Evolutionary conservation across 2,329 filamentous ascomycete genomes (phyloP).

Genomic region (Xylariaceae sp.): DNA sequence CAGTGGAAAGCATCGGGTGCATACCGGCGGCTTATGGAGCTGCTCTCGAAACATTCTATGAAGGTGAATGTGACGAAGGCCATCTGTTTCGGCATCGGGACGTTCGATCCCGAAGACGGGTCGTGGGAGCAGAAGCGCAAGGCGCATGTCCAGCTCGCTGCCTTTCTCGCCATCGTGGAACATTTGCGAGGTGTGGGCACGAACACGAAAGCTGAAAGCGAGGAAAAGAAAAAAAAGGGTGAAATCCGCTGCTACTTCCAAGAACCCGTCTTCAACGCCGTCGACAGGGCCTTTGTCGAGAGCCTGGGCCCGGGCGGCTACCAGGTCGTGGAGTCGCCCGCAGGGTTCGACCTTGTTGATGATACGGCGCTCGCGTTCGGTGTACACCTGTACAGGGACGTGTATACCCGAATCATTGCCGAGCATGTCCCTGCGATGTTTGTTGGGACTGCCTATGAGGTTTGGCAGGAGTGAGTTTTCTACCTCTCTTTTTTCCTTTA

Average conservation of each 20-base stretch:
- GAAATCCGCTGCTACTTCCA: slow-evolving; percentile 46
- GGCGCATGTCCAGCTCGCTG: slow-evolving; percentile 48
- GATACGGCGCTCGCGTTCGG: slow-evolving; percentile 52
- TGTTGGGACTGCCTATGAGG: slow-evolving; percentile 49
- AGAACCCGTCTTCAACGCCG: slow-evolving; percentile 46
- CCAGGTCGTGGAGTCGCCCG: slow-evolving; percentile 44
- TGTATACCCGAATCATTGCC: slow-evolving; percentile 48
- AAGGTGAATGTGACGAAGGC: slow-evolving; percentile 35
- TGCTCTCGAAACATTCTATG: slow-evolving; percentile 25
- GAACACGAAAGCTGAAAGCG: too few relatives aligned
- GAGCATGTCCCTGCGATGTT: slow-evolving; percentile 46
- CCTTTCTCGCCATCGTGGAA: slow-evolving; percentile 44
- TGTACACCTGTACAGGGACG: slow-evolving; percentile 52
- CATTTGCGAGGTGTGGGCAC: slow-evolving; percentile 16
- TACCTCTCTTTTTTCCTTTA: background rate
- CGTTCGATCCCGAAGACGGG: slow-evolving; percentile 46
- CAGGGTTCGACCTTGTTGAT: slow-evolving; percentile 46
- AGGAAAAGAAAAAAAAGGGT: slow-evolving; percentile 5
- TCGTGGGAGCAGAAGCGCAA: slow-evolving; percentile 41
- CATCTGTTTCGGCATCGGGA: slow-evolving; percentile 50
- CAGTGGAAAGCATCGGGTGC: slow-evolving; percentile 28
- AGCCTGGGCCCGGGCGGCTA: slow-evolving; percentile 55
- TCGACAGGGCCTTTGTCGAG: slow-evolving; percentile 47
- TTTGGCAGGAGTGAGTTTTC: slow-evolving; percentile 44
- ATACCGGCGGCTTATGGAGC: slow-evolving; percentile 30